A percentile compares a stretch with the other conserved stretches of the same genome.
Evolutionary conservation across 805 yeast genomes (phyloP).

Genomic region (Teunomyces aglyptinius): DNA sequence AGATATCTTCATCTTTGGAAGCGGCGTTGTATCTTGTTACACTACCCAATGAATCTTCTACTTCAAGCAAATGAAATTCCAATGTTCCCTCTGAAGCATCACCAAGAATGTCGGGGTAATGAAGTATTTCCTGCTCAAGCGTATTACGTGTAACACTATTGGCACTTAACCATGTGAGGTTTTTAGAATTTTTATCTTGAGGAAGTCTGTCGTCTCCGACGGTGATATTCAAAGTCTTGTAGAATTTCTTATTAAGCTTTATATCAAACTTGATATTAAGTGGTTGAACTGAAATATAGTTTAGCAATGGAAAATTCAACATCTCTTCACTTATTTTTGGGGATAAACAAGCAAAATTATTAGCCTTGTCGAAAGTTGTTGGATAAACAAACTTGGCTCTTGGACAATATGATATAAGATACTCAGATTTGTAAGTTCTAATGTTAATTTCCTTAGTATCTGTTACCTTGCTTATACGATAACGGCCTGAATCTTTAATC

Average conservation of each 20-base stretch:
- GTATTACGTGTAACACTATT: slow-evolving; percentile 28
- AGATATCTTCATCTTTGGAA: slow-evolving; percentile 36
- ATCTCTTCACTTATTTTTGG: slow-evolving; percentile 42
- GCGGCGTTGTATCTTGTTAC: slow-evolving; percentile 33
- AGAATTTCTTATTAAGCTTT: slow-evolving; percentile 22
- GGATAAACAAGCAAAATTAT: slow-evolving; percentile 55
- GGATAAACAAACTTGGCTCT: slow-evolving; percentile 52
- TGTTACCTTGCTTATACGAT: slow-evolving; percentile 61
- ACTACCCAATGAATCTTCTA: slow-evolving; percentile 35
- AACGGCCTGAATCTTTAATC: slow-evolving; percentile 69
- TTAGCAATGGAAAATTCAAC: slow-evolving; percentile 44
- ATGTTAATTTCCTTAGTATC: slow-evolving; percentile 64
- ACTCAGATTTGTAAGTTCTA: slow-evolving; percentile 57
- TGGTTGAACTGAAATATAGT: slow-evolving; percentile 78
- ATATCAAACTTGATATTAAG: slow-evolving; percentile 25
- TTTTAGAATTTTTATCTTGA: slow-evolving; percentile 26
- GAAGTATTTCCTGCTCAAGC: slow-evolving; percentile 35
- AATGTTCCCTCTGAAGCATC: slow-evolving; percentile 19
- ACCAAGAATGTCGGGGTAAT: slow-evolving; percentile 21
- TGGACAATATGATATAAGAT: slow-evolving; percentile 78
- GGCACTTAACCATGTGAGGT: slow-evolving; percentile 26
- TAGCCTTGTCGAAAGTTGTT: slow-evolving; percentile 15
- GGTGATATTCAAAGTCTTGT: slow-evolving; percentile 23
- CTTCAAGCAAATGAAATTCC: slow-evolving; percentile 34
- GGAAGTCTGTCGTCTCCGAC: slow-evolving; percentile 10